phyloP scores from a whole-genome alignment of 1,284 basidiomycete genomes.

The Earliella scabrosa region DNA sequence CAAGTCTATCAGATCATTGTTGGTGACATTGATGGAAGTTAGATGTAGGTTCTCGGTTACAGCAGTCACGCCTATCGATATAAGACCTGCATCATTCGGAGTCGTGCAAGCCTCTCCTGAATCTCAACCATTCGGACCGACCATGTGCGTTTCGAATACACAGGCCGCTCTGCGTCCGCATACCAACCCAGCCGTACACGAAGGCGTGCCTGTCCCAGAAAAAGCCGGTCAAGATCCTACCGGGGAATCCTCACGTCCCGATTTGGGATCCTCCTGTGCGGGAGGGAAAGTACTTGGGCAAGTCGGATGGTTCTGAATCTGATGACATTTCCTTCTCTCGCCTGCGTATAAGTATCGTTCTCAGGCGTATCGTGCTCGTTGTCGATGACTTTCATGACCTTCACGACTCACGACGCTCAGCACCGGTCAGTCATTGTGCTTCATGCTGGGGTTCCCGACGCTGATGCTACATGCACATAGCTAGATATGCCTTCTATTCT shows the following conservation, averaged over 20 bases:
- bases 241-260: slow-evolving; percentile 11
- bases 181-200: neutral
- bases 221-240: neutral
- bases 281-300: slow-evolving; percentile 10
- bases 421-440: neutral
- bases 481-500: slow-evolving; percentile 40
- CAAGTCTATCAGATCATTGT: too few relatives aligned
- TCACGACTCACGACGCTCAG: slow-evolving; percentile 1
- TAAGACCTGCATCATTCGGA: too few relatives aligned
- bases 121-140: too few relatives aligned
- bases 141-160: neutral
- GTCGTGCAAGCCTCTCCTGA: too few relatives aligned
- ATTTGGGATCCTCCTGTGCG: slow-evolving; percentile 21
- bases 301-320: slow-evolving; percentile 4
- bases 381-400: slow-evolving; percentile 12
- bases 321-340: slow-evolving; percentile 19
- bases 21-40: too few relatives aligned
- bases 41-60: too few relatives aligned
- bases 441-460: too few relatives aligned
- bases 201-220: neutral
- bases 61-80: too few relatives aligned
- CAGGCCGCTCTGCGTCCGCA: neutral
- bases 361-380: neutral
- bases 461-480: neutral
- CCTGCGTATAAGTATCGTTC: slow-evolving; percentile 12